Evolutionary conservation across 2,329 filamentous ascomycete genomes (phyloP).

Genomic region (Dactylella cylindrospora): DNA sequence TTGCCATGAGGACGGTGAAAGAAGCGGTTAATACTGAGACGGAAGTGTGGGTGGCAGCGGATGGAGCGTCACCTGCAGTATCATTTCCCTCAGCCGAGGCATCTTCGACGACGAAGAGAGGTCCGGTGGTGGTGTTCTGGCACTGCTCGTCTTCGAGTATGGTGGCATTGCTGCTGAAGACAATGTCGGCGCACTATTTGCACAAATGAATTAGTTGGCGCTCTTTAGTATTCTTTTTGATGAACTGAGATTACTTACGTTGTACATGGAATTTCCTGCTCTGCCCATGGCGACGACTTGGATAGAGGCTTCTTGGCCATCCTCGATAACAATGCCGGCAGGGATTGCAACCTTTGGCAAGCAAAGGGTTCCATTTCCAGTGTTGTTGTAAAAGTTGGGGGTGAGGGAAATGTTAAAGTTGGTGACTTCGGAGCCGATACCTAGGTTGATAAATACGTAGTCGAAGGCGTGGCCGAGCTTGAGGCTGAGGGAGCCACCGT

Average conservation of each 20-base stretch:
- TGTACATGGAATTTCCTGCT: conserved; percentile 65
- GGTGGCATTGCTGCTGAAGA: conserved; percentile 61
- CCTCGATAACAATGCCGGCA: conserved; percentile 56
- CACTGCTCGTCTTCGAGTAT: conserved; percentile 58
- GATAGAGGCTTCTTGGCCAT: conserved; percentile 66
- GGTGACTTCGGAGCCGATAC: conserved; percentile 58
- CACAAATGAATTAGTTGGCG: too few species aligned
- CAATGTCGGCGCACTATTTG: conserved; percentile 70
- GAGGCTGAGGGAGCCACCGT: conserved; percentile 57
- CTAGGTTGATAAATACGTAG: conserved; percentile 59
- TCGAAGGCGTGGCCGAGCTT: conserved; percentile 59
- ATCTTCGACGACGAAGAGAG: conserved; percentile 12
- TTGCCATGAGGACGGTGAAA: conserved; percentile 25
- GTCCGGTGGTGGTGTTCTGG: conserved; percentile 59
- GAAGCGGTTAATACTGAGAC: conserved; percentile 15
- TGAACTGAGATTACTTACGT: conserved; percentile 51
- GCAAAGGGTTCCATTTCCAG: conserved; percentile 67
- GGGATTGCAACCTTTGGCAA: conserved; percentile 63
- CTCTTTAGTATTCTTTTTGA: neutral
- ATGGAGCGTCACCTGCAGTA: conserved; percentile 16
- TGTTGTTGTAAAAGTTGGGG: conserved; percentile 62
- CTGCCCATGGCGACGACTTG: conserved; percentile 69
- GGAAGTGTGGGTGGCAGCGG: conserved; percentile 18
- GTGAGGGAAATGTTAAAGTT: conserved; percentile 71
- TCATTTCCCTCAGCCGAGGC: conserved; percentile 7